Percentiles rank a stretch among this genome's conserved stretches.
Conservation (phyloP, 2,329 filamentous ascomycete species). For the Neurospora crassa region DNA sequence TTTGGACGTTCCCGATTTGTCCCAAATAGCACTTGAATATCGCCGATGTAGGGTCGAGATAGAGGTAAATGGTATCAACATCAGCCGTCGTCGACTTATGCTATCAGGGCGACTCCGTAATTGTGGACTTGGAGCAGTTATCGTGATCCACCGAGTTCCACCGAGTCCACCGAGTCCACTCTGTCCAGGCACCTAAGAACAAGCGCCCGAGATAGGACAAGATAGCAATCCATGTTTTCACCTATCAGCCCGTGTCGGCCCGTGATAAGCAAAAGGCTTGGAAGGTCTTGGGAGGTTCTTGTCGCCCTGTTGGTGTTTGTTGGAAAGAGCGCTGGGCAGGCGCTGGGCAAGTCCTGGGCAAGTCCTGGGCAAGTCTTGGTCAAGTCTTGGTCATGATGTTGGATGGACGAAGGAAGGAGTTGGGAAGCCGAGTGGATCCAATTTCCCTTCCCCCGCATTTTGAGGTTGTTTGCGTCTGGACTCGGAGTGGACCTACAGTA, state of each 20-base stretch:
- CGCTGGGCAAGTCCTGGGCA: not conserved
- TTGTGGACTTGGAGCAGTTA: not conserved
- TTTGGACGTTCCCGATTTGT: not conserved
- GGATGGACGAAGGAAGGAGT: not conserved
- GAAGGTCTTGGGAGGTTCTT: not conserved
- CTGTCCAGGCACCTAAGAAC: not conserved
- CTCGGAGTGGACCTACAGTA: not conserved
- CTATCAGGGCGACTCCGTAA: not conserved
- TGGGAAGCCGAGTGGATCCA: too few species aligned
- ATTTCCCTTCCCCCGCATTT: not conserved
- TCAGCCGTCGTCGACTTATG: not conserved
- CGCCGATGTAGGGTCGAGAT: not conserved
- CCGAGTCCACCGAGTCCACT: not conserved
- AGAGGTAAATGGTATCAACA: not conserved
- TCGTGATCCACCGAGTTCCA: not conserved
- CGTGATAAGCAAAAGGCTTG: not conserved
- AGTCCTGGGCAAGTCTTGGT: too few species aligned
- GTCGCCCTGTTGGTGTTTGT: not conserved
- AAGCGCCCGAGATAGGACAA: not conserved
- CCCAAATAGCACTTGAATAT: not conserved
- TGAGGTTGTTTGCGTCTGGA: not conserved
- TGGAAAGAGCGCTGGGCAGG: not conserved
- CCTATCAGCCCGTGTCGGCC: not conserved
- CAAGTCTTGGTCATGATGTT: not conserved
- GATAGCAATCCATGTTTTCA: not conserved